phyloP scores from a whole-genome alignment of 139 green algal species.

The Chlamydomonas sp. region DNA sequence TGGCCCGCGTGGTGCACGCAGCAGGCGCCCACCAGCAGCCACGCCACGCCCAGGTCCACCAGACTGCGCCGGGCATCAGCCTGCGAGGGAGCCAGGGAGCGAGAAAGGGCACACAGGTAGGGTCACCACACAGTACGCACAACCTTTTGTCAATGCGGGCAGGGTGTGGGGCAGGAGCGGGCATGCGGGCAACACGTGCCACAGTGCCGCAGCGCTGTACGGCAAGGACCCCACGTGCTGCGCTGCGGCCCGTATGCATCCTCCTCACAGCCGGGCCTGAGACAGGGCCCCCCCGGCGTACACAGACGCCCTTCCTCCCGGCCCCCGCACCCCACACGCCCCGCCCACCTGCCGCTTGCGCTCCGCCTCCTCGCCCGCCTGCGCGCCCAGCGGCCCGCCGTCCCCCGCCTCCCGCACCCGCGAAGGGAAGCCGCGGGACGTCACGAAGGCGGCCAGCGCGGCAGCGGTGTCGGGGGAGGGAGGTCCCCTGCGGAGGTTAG shows the following conservation, averaged over 20 bases:
- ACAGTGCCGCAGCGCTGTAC: too few relatives aligned
- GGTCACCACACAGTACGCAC: too few relatives aligned
- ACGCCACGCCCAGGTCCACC: conserved; percentile 76
- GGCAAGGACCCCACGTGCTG: too few relatives aligned
- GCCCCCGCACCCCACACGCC: not conserved
- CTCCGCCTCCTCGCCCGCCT: conserved; percentile 48
- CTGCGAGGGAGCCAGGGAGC: not conserved
- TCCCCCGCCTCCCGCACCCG: not conserved
- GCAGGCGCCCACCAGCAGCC: conserved; percentile 82
- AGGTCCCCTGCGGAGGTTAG: not conserved
- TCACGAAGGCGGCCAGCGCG: conserved; percentile 18
- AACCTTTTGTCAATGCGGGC: too few relatives aligned
- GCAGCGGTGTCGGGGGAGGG: not conserved
- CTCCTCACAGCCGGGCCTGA: too few relatives aligned
- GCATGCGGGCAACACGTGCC: too few relatives aligned
- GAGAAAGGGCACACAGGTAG: not conserved
- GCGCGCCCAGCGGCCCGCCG: not conserved
- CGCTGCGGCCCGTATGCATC: too few relatives aligned
- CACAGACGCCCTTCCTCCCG: not conserved
- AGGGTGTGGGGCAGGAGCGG: too few relatives aligned
- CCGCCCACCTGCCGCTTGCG: conserved; percentile 33
- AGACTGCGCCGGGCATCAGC: conserved; percentile 66
- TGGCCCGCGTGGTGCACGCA: conserved; percentile 89
- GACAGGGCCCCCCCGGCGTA: too few relatives aligned
- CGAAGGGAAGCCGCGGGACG: conserved; percentile 17